Evolutionary conservation across 495 filamentous ascomycete genomes (phyloP), one percentile per base, ranked within the genome.

Genomic region (Aspergillus diversus): DNA sequence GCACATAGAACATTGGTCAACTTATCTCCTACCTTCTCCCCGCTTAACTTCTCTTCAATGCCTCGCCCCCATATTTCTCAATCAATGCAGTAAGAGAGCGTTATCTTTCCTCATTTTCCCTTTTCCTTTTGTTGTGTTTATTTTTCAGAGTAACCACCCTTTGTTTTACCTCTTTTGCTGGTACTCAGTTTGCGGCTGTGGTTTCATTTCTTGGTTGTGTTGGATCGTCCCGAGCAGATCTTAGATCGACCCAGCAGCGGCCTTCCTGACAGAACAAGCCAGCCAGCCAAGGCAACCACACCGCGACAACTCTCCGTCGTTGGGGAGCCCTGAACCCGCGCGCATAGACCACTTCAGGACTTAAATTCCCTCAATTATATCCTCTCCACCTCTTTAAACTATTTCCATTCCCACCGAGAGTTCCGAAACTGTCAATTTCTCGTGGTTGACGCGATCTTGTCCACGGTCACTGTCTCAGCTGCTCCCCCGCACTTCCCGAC

Each of bases 201-300:
- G 59, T 49, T 54, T 60, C 46, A 56, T 61, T 54, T 62, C 21
- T 54, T 52, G 61, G 49, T 33, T 39, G 43, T 65, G 39, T 37
- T 68, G 55, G 71, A 66, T 71, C 71, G 66, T 65, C 69, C 66
- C 69, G 66, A 68, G 64, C 64, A 65, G 69, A 71, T 71, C 66
- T 63, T 21, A 61, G 69, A 71, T 71, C 69, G 63, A 52, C 61
- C 63, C 56, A 46, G 42, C 54, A 52, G 27, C 60, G 51, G 55
- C 64, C 55, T 59, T 61, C 39, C 57, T 53, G 17, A 42, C 55
- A 31, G 15, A 27, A 55, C 43, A 15, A n/a, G 46, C 59, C 46
- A 53, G 17, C 50, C 51, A 7, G 60, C 60, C 60, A 57, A 63
- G 60, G 65, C 60, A 66, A 63, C 61, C 69, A 66, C 68, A 59